These are phyloP conservation scores for Tulasnella sp. DNA, from an alignment of 768 basidiomycete genomes.

Conservation along the genomic window DNA sequence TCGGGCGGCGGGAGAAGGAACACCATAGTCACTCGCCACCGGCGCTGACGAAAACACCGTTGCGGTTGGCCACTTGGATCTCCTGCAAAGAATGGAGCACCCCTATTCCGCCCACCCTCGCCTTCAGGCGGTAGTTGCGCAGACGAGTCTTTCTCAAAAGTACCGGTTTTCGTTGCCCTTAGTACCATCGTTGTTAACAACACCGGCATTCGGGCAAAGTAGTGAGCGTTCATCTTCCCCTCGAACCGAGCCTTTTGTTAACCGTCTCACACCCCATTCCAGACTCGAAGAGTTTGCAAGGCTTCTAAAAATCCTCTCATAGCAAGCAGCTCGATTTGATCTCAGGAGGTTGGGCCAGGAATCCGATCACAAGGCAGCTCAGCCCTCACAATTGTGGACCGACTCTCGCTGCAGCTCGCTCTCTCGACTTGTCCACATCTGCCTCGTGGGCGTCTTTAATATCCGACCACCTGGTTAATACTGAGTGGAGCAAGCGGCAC, in stretches of 20 bases:
- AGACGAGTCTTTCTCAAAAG: background rate
- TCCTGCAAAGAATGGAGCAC: background rate
- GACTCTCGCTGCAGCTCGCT: background rate
- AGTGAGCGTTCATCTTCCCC: background rate
- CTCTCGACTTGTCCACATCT: conserved; percentile 26
- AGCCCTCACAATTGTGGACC: conserved; percentile 17
- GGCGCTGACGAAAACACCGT: background rate
- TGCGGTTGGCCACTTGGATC: background rate
- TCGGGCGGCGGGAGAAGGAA: background rate
- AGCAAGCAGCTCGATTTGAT: background rate
- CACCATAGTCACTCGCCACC: background rate
- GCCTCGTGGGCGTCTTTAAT: background rate
- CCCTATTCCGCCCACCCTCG: background rate
- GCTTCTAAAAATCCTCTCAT: background rate
- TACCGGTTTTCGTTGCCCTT: background rate
- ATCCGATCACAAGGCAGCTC: conserved; percentile 36
- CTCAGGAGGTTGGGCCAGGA: conserved; percentile 50
- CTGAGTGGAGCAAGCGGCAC: conserved; percentile 40
- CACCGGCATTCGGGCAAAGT: conserved; percentile 1
- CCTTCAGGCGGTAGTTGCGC: background rate
- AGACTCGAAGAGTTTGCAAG: background rate
- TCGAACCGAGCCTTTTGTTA: background rate
- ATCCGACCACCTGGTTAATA: background rate
- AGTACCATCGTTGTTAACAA: background rate
- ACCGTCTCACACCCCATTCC: background rate